Percentiles rank a stretch among this genome's conserved stretches.
Conservation (phyloP, 192 early-diverging fungal species). For the Entomortierella chlamydospora region DNA sequence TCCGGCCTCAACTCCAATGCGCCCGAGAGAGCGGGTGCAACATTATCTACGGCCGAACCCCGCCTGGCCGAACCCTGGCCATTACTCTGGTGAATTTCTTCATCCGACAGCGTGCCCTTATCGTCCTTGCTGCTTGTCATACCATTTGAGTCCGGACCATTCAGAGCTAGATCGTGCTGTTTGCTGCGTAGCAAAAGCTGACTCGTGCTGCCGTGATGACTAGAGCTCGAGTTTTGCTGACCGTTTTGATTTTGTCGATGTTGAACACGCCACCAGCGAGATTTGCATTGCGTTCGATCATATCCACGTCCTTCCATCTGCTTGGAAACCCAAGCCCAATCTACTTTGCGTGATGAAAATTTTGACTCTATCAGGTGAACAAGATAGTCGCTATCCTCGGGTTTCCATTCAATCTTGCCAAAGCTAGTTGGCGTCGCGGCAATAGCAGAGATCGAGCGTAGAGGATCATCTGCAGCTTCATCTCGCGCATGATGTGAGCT, state of each 20-base stretch:
- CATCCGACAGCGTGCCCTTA: constrained; percentile 7
- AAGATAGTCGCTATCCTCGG: constrained; percentile 49
- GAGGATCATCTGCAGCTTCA: not conserved
- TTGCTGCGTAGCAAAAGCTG: constrained; percentile 9
- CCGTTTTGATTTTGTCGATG: constrained; percentile 33
- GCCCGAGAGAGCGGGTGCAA: not conserved
- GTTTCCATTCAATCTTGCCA: constrained; percentile 55
- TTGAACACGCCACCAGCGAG: constrained; percentile 52
- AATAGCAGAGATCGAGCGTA: constrained; percentile 24
- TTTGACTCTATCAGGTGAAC: constrained; percentile 49
- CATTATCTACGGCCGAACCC: not conserved
- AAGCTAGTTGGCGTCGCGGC: constrained; percentile 42
- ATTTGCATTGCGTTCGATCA: constrained; percentile 53
- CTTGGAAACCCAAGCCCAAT: constrained; percentile 52
- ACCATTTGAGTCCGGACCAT: not conserved
- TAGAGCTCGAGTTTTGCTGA: constrained; percentile 4
- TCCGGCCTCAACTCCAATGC: not conserved
- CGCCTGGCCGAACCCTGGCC: not conserved
- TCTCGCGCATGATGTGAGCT: constrained; percentile 3
- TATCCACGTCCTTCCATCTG: constrained; percentile 55
- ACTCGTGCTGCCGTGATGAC: constrained; percentile 7
- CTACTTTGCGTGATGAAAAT: constrained; percentile 51
- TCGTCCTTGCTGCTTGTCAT: constrained; percentile 2
- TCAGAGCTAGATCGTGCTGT: constrained; percentile 4
- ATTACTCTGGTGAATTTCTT: not conserved